Base-by-base conservation (phyloP, 2,329 filamentous ascomycete species). In the Orbilia quercus region DNA sequence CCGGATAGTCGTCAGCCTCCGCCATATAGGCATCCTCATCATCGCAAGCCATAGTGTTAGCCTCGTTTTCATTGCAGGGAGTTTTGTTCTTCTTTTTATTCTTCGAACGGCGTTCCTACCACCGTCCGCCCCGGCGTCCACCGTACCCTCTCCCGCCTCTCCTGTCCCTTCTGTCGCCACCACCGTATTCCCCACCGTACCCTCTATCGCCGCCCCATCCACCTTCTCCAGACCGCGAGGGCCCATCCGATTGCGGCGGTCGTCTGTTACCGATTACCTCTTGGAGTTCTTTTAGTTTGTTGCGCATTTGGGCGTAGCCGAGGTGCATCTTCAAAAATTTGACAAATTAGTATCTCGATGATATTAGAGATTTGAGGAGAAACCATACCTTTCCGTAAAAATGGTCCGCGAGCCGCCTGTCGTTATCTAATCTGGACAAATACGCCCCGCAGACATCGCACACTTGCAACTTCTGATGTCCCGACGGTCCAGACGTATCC, bases 401-500 rank as follows among this genome's bases (percentile, higher is more conserved):
- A 81, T 99, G 95, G 80, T 99, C 95, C 18, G 95, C 95, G 79
- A 99, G 81, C 28, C 95, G 86, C 36, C 95, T 87, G 80, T 99
- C 95, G 79, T 99, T 99, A 80, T 99, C 95, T 31, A 99, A 85
- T 20, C 95, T 84, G 75, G 89, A 92, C 38, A 99, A 85, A 80
- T 98, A 99, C 4, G 95, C 95, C 75, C 95, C 95, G 81, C 95
- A 99, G 0, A 98, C 95, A 81, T 99, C 95, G 84, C 95, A 99
- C 50, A 99, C 95, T 81, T 99, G 95, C 42, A 99, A 84, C 81
- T 99, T 99, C 83, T 99, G 95, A 81, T 99, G 95, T 16, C 95
- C 95, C 0, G 89, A 92, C 0, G 95, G 95, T 0, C 95, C 95
- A 23, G 89, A 91, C 0, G 94, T 98, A 82, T 99, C 95, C 63